A percentile compares a stretch with the other conserved stretches of the same genome.
Evolutionary conservation across 208 protist genomes (phyloP).

Genomic region (Trypanosoma cruzi): DNA sequence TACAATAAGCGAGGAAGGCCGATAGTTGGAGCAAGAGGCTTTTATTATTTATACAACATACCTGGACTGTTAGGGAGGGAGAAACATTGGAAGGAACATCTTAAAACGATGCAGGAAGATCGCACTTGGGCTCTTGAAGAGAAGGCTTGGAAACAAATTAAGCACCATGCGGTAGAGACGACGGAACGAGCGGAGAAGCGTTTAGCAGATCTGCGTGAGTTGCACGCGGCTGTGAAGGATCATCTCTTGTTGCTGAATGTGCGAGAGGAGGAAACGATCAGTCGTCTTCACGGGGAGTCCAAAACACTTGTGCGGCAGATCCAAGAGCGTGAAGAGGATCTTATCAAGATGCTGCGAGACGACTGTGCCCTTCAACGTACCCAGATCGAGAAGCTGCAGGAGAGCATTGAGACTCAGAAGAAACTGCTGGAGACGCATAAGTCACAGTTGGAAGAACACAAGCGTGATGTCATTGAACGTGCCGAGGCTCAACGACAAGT

Average conservation of each 20-base stretch:
- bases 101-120: background rate
- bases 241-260: conserved; percentile 11
- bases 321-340: conserved; percentile 4
- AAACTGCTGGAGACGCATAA: background rate
- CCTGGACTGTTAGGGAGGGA: background rate
- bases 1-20: background rate
- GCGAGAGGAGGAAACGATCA: background rate
- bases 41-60: background rate
- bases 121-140: background rate
- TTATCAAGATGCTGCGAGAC: conserved; percentile 6
- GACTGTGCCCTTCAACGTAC: conserved; percentile 5
- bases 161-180: background rate
- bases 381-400: background rate
- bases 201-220: conserved; percentile 13
- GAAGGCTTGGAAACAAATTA: conserved; percentile 6
- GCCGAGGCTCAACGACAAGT: background rate
- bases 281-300: background rate
- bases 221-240: conserved; percentile 12
- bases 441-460: background rate
- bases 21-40: background rate
- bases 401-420: background rate
- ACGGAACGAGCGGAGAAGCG: conserved; percentile 6
- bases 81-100: background rate
- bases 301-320: conserved; percentile 2
- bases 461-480: background rate